phyloP scores from a whole-genome alignment of 2,329 filamentous ascomycete genomes.

The Gnomoniopsis smithogilvyi region DNA sequence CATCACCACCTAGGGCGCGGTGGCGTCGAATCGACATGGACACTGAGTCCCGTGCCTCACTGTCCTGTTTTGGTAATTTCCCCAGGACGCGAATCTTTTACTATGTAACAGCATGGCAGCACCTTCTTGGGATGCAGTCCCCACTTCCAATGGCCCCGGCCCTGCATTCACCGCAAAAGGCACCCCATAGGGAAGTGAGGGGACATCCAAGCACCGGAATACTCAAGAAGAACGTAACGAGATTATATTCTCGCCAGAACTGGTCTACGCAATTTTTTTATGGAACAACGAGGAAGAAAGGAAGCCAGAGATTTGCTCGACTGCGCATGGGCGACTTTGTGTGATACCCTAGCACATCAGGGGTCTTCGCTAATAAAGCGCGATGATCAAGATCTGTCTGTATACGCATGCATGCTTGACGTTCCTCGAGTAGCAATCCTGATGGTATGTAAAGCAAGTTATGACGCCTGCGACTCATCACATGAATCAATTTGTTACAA shows the following conservation, averaged over 20 bases:
- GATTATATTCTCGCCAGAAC: background rate
- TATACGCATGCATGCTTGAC: no score
- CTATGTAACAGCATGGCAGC: background rate
- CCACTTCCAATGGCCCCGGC: background rate
- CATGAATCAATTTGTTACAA: no score
- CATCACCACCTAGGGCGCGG: background rate
- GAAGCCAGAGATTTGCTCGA: background rate
- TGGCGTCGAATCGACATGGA: background rate
- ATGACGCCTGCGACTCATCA: no score
- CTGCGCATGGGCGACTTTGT: conserved; percentile 7
- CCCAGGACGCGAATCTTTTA: background rate
- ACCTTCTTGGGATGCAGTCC: background rate
- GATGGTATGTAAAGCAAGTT: no score
- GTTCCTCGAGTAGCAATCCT: no score
- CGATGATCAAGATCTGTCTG: background rate
- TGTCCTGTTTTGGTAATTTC: background rate
- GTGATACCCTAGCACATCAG: background rate
- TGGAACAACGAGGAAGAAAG: background rate
- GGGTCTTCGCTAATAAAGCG: background rate
- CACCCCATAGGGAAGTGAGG: background rate
- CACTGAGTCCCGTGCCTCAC: background rate
- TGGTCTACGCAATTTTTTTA: conserved; percentile 4
- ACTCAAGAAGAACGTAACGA: background rate
- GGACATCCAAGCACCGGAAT: background rate
- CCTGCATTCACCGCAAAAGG: background rate